Evolutionary conservation across 805 yeast genomes (phyloP), one percentile per base, ranked within the genome.

Genomic region (Yamadazyma phyllophila): DNA sequence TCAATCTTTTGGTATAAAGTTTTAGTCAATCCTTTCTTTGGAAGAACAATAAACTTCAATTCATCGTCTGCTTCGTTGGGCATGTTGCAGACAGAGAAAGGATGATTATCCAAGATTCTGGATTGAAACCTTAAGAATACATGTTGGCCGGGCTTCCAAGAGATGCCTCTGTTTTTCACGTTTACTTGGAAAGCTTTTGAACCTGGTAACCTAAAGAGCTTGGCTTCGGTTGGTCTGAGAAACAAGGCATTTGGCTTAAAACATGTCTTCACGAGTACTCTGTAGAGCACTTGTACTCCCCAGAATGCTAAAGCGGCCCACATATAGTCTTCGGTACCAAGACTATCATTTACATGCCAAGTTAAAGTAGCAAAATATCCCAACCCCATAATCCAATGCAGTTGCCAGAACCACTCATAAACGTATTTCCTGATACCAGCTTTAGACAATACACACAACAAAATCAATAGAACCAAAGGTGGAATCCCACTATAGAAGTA

Each of bases 121-220:
- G 66, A 50, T 2, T 64, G 61, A 46, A 76, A 74, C 52, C 82
- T 66, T 15, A 80, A 57, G 50, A 65, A 77, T 4, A 78, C 61
- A 58, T 80, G 85, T 48, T 80, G 84, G 17, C 85, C 83, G 1
- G 83, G 76, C 12, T 38, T 53, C 83, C 83, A 78, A 9, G 50
- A 47, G 34, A 74, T 58, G 13, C 57, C 57, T n/a, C 62, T 49
- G 27, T 65, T 64, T 3, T 52, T 43, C 2, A 80, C 58, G 40
- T 71, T 64, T 27, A 74, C 65, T 52, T 53, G 66, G 53, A 48
- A 69, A 53, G 58, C 61, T 32, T 41, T 53, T 2, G 53, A 45
- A 43, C 55, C 59, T 13, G 50, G 52, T 15, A 67, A 41, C 42
- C 54, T 61, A n/a, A 45, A 45, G 32, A 71, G 52, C 7, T 49